A percentile compares a stretch with the other conserved stretches of the same genome.
Conservation (phyloP, 2,329 filamentous ascomycete species). For the Colletotrichum nymphaeae region DNA sequence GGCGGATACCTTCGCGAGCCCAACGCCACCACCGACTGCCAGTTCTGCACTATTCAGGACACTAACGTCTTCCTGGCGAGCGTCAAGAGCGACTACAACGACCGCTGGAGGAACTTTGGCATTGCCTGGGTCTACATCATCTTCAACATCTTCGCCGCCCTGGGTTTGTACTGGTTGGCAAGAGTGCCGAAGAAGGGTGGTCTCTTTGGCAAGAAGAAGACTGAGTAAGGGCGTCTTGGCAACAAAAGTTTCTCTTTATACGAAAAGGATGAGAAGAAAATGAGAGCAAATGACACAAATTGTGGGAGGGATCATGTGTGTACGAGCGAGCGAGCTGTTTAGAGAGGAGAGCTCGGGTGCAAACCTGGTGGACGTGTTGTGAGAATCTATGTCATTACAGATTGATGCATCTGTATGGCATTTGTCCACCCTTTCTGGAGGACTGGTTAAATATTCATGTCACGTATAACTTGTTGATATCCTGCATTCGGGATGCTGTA, state of each 20-base stretch:
- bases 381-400: neutral
- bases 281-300: neutral
- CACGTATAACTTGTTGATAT: neutral
- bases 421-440: neutral
- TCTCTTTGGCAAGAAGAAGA: conserved; percentile 46
- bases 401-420: neutral
- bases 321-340: conserved; percentile 20
- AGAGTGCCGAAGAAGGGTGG: conserved; percentile 56
- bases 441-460: neutral
- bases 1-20: conserved; percentile 67
- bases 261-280: neutral
- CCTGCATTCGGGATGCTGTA: neutral
- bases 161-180: conserved; percentile 67
- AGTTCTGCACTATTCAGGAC: conserved; percentile 63
- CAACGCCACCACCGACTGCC: conserved; percentile 60
- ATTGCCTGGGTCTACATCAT: conserved; percentile 69
- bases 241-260: neutral
- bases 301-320: neutral
- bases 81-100: conserved; percentile 63
- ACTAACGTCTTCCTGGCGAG: conserved; percentile 64
- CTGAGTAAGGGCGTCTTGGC: conserved; percentile 35
- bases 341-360: conserved; percentile 23
- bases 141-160: conserved; percentile 67
- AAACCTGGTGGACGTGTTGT: neutral
- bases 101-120: conserved; percentile 78